Conservation (phyloP, 768 basidiomycete genomes). For the Boletus pseudo-olivaceus region DNA sequence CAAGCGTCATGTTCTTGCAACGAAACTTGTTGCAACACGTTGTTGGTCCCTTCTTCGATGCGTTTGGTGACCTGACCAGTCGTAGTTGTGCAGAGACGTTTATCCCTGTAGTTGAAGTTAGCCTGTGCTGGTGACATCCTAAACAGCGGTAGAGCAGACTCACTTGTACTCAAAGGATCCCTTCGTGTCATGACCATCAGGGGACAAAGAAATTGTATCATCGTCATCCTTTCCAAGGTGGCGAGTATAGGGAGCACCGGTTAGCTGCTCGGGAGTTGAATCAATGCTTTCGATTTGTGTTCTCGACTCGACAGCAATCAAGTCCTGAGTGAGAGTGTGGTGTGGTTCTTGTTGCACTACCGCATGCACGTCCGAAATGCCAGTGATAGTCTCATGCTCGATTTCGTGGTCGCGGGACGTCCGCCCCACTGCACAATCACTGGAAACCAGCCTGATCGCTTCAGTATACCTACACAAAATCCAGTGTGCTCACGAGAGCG, state of each 20-base stretch:
- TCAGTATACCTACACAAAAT: not conserved
- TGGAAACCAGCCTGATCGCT: not conserved
- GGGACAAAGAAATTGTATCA: not conserved
- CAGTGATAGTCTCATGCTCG: not conserved
- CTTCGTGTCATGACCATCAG: not conserved
- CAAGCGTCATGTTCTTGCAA: not conserved
- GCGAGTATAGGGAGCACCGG: not conserved
- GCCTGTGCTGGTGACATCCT: not conserved
- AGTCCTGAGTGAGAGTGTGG: not conserved
- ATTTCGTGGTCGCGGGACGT: not conserved
- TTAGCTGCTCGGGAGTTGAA: not conserved
- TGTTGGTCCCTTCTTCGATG: not conserved
- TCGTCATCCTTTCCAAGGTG: not conserved
- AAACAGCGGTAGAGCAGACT: not conserved
- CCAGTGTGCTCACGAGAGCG: slow-evolving; percentile 1
- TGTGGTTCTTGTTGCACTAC: not conserved
- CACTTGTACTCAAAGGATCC: not conserved
- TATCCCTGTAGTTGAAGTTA: not conserved
- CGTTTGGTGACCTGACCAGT: not conserved
- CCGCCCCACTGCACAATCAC: not conserved
- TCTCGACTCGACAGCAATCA: not conserved
- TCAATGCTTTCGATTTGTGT: not conserved
- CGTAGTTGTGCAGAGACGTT: not conserved
- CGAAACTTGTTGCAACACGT: not conserved
- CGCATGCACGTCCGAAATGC: not conserved